Evolutionary conservation across 345 rosid genomes (phyloP).

Genomic region (Ceriops tagal): DNA sequence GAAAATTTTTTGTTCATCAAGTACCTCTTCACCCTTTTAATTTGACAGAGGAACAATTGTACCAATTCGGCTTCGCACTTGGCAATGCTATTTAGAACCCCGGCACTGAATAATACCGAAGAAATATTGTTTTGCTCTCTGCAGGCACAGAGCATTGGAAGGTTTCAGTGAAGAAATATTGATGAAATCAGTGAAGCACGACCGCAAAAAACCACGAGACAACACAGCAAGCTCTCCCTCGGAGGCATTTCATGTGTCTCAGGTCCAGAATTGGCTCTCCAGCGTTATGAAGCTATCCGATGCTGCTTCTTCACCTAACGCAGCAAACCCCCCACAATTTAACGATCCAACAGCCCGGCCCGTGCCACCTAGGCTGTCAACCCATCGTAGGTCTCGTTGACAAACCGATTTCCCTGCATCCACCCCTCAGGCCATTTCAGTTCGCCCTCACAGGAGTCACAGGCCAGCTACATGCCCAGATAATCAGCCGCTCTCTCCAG

Average conservation of each 20-base stretch:
- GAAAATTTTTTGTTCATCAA: no score
- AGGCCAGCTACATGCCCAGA: slow-evolving; percentile 23
- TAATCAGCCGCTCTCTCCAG: slow-evolving; percentile 42
- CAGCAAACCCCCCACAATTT: slow-evolving; percentile 7
- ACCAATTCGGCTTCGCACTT: no score
- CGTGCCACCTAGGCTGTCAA: slow-evolving; percentile 42
- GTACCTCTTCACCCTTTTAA: no score
- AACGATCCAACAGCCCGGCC: slow-evolving; percentile 18
- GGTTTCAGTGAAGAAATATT: slow-evolving; percentile 56
- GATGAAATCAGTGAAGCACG: slow-evolving; percentile 45
- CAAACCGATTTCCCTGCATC: slow-evolving; percentile 28
- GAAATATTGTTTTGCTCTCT: background rate
- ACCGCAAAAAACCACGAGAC: slow-evolving; percentile 37
- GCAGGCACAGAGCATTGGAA: slow-evolving; percentile 47
- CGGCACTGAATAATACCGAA: no score
- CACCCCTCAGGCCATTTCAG: slow-evolving; percentile 23
- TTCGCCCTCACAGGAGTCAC: slow-evolving; percentile 33
- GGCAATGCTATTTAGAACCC: background rate
- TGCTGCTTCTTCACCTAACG: slow-evolving; percentile 3
- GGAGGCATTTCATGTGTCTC: slow-evolving; percentile 32
- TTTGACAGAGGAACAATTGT: no score
- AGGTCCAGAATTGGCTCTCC: slow-evolving; percentile 47
- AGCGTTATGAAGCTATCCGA: slow-evolving; percentile 27
- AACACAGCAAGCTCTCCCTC: slow-evolving; percentile 14
- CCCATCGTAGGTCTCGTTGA: slow-evolving; percentile 46